Percentiles rank a stretch among this genome's conserved stretches.
Conservation (phyloP, 768 basidiomycete genomes). For the Scleroderma bovista region DNA sequence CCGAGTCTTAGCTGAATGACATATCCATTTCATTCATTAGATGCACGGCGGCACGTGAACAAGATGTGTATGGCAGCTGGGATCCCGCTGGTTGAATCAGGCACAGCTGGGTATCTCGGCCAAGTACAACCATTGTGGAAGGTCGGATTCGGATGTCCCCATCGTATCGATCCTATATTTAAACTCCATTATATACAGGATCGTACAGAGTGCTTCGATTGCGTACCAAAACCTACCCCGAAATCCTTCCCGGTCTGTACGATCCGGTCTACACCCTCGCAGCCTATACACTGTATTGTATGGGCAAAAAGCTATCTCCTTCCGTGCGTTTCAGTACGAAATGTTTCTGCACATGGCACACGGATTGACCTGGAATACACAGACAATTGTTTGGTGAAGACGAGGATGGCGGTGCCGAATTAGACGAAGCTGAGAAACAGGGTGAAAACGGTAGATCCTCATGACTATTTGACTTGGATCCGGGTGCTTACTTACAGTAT, state of each 20-base stretch:
- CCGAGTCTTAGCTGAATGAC: neutral
- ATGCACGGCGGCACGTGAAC: constrained; percentile 93
- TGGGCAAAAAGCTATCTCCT: constrained; percentile 98
- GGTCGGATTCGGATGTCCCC: constrained; percentile 36
- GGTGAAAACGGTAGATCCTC: constrained; percentile 78
- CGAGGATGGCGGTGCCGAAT: constrained; percentile 71
- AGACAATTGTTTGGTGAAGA: constrained; percentile 96
- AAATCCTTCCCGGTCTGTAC: constrained; percentile 98
- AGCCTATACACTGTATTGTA: constrained; percentile 97
- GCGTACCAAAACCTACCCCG: constrained; percentile 86
- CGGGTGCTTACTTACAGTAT: neutral
- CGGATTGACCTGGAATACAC: constrained; percentile 1
- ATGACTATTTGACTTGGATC: constrained; percentile 8
- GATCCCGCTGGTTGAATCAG: constrained; percentile 90
- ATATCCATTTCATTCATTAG: constrained; percentile 34
- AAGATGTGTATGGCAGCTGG: constrained; percentile 94
- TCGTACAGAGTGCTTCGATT: constrained; percentile 92
- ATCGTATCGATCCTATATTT: neutral
- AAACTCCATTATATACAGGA: constrained; percentile 44
- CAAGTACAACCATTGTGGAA: constrained; percentile 94
- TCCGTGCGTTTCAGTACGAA: constrained; percentile 47
- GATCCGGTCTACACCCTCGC: constrained; percentile 92
- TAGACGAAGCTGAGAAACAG: constrained; percentile 87
- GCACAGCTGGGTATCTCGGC: constrained; percentile 94
- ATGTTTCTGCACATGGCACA: neutral